Evolutionary conservation across 345 rosid species (phyloP), one percentile per base, ranked within the genome.

Genomic region (Lepidium aucheri): DNA sequence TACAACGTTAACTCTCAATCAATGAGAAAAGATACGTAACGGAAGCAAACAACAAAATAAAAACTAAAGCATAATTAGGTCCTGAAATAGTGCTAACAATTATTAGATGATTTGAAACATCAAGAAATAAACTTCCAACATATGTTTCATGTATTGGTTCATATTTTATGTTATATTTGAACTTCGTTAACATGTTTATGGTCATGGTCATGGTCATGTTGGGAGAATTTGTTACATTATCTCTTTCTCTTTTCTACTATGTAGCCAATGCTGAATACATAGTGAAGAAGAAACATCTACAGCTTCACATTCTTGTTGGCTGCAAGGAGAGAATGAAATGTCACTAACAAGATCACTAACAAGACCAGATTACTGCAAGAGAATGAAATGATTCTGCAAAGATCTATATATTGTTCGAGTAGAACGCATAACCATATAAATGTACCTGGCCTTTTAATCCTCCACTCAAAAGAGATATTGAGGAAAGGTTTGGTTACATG

Each of bases 391-490:
- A 35, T 47, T 20, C 45, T 35, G n/a, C 9, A 42, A 59, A 9
- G 15, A 62, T 62, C 18, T 61, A 24, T 14, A 13, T 9, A 14
- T 5, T 43, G 71, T 66, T 4, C n/a, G 30, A 13, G 3, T 34
- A 61, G 4, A 18, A 46, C 1, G 54, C 13, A 5, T 9, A 38
- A 7, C 85, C 84, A 71, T 18, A 65, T 13, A 64, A 28, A 32
- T 11, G 50, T 74, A 88, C 97, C 88, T 79, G 91, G 39, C 79
- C 85, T 76, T 84, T 88, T 70, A 80, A 79, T 72, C 80, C 64
- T 39, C 56, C 88, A 32, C 75, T 39, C 67, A 79, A 57, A 16
- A 79, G 67, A 8, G 76, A 58, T 72, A 81, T 22, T 32, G 84
- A 86, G 60, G 88, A 76, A 70, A 78, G 32, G 40, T 81, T 63